Percentiles rank a stretch among this genome's conserved stretches.
These are phyloP conservation scores for Ascochyta rabiei DNA, from an alignment of 2,329 filamentous ascomycete genomes.

Conservation along the genomic window DNA sequence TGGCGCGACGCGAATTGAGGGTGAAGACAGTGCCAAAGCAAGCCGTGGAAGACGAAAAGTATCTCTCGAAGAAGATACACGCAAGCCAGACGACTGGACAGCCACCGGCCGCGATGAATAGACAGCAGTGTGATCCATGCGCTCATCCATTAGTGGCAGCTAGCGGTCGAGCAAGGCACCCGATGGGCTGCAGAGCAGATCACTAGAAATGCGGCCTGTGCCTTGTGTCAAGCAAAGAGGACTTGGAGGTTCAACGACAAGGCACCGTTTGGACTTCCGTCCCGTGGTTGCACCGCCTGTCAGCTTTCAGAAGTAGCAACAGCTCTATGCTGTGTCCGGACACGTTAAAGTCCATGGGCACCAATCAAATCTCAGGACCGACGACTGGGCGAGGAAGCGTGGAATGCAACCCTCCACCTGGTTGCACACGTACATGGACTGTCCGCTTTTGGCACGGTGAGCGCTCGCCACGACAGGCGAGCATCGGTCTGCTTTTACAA, in stretches of 20 bases:
- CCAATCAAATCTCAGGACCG: not conserved
- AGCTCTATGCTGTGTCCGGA: not conserved
- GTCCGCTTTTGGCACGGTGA: constrained; percentile 4
- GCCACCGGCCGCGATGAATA: constrained; percentile 31
- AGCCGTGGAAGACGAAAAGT: constrained; percentile 7
- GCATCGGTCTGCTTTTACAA: not conserved
- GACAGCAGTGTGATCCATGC: constrained; percentile 32
- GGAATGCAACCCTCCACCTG: constrained; percentile 10
- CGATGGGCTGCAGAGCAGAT: constrained; percentile 21
- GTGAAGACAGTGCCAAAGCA: constrained; percentile 9
- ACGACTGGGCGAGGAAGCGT: constrained; percentile 1
- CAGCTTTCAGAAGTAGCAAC: constrained; percentile 1
- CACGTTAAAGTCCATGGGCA: not conserved
- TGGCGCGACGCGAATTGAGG: constrained; percentile 8
- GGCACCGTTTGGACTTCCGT: too few relatives aligned
- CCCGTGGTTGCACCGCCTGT: constrained; percentile 6
- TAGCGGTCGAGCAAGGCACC: constrained; percentile 21
- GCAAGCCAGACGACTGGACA: constrained; percentile 5
- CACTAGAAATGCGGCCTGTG: constrained; percentile 23
- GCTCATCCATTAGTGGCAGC: constrained; percentile 23
- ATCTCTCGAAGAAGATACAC: constrained; percentile 5
- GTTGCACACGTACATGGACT: constrained; percentile 4
- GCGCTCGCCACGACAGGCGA: constrained; percentile 3
- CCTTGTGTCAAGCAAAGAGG: constrained; percentile 1
- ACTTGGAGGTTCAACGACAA: not conserved